phyloP scores from a whole-genome alignment of 345 rosid genomes.

The Draba incana region DNA sequence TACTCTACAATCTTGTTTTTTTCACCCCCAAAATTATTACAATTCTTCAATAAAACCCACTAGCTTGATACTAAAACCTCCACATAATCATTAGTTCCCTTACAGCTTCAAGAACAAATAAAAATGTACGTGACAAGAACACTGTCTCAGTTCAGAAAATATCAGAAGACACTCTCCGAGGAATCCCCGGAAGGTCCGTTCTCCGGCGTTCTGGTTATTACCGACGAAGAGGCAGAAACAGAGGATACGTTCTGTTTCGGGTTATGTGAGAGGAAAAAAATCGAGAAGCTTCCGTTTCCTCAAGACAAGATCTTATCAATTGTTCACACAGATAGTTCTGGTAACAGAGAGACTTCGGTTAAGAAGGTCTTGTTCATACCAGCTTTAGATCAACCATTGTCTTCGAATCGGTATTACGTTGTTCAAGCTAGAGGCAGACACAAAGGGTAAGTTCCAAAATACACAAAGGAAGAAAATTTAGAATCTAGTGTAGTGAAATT shows the following conservation, averaged over 20 bases:
- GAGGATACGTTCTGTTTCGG: slow-evolving; percentile 63
- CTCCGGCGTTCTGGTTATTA: slow-evolving; percentile 63
- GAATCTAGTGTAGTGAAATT: slow-evolving; percentile 6
- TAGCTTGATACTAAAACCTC: neutral
- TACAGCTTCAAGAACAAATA: neutral
- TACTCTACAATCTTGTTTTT: slow-evolving; percentile 3
- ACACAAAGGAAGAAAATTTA: neutral
- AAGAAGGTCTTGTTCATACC: slow-evolving; percentile 67
- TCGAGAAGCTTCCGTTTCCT: slow-evolving; percentile 66
- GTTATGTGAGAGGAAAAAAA: slow-evolving; percentile 43
- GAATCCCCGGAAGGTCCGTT: slow-evolving; percentile 69
- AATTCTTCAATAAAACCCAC: slow-evolving; percentile 23
- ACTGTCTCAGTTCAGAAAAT: slow-evolving; percentile 53
- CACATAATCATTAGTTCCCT: neutral
- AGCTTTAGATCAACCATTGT: slow-evolving; percentile 68
- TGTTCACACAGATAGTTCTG: slow-evolving; percentile 50
- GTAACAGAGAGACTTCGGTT: slow-evolving; percentile 45
- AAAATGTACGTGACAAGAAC: slow-evolving; percentile 66
- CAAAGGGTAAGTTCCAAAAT: slow-evolving; percentile 55
- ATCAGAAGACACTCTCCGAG: slow-evolving; percentile 46
- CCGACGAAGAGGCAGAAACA: slow-evolving; percentile 68
- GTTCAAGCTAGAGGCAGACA: slow-evolving; percentile 59
- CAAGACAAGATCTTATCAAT: slow-evolving; percentile 62
- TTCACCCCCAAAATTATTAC: slow-evolving; percentile 1
- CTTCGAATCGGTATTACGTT: slow-evolving; percentile 61